Percentiles rank a stretch among this genome's conserved stretches.
Evolutionary conservation across 2,329 filamentous ascomycete species (phyloP).

Genomic region (Hypoxylon sp.): DNA sequence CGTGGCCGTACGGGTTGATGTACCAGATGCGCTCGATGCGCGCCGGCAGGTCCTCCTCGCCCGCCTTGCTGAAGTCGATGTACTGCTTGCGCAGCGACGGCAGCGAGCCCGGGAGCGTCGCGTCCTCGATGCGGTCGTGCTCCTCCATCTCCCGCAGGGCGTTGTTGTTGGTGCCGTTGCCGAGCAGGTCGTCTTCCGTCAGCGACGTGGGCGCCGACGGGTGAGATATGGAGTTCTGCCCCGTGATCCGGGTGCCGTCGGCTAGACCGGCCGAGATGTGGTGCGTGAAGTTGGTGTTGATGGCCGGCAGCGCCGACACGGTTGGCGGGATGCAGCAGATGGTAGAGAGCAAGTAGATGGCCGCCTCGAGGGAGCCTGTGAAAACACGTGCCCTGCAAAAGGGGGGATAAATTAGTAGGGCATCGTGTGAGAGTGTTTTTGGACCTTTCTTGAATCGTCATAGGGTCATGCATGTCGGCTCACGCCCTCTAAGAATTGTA

Average conservation of each 20-base stretch:
- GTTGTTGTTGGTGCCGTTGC: constrained; percentile 19
- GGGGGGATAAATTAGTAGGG: background rate
- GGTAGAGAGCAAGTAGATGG: constrained; percentile 88
- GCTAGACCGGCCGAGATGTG: constrained; percentile 88
- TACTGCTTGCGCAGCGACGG: constrained; percentile 84
- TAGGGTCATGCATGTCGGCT: background rate
- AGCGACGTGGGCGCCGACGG: constrained; percentile 75
- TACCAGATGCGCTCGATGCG: constrained; percentile 91
- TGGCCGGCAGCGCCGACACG: constrained; percentile 85
- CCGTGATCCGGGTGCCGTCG: constrained; percentile 83
- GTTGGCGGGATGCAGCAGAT: constrained; percentile 85
- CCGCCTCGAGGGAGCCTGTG: constrained; percentile 90
- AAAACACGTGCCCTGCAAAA: constrained; percentile 77
- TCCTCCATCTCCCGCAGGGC: constrained; percentile 58
- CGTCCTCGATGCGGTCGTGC: constrained; percentile 80
- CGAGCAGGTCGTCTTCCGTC: constrained; percentile 51
- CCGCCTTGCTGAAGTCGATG: constrained; percentile 82
- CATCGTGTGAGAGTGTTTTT: background rate
- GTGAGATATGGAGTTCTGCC: constrained; percentile 93
- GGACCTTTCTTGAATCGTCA: background rate
- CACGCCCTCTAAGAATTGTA: background rate
- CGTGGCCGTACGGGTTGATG: constrained; percentile 98
- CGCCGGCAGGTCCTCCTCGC: constrained; percentile 79
- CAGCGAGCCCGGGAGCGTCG: constrained; percentile 83
- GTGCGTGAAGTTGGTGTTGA: constrained; percentile 95